phyloP scores from a whole-genome alignment of 805 yeast genomes.

The Hanseniaspora guilliermondii region DNA sequence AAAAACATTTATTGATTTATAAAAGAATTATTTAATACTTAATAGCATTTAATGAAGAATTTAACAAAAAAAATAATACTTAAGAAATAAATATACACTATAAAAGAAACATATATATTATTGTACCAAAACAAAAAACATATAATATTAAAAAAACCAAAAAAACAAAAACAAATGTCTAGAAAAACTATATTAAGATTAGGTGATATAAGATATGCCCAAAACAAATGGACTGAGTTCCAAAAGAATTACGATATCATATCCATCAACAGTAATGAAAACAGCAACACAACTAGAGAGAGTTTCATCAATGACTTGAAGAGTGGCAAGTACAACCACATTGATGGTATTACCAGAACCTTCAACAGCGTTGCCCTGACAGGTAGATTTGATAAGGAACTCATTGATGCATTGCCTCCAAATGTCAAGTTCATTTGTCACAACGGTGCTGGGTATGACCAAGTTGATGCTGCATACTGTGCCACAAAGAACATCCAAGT shows the following conservation, averaged over 20 bases:
- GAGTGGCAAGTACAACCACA: constrained; percentile 25
- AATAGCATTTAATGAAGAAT: too few species aligned
- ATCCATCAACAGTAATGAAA: constrained; percentile 22
- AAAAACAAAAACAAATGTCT: constrained; percentile 15
- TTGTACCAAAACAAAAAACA: background rate
- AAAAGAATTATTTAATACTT: too few species aligned
- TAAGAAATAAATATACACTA: too few species aligned
- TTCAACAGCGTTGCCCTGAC: constrained; percentile 40
- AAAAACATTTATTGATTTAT: background rate
- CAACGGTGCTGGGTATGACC: constrained; percentile 69
- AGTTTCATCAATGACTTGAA: constrained; percentile 25
- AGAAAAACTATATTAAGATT: constrained; percentile 48
- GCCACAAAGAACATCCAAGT: constrained; percentile 44
- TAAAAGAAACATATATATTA: background rate
- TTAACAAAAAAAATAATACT: too few species aligned
- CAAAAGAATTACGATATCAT: constrained; percentile 37
- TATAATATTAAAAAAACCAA: background rate
- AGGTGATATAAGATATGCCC: constrained; percentile 49
- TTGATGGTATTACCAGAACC: constrained; percentile 38
- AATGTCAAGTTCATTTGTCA: constrained; percentile 44
- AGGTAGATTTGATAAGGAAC: constrained; percentile 55
- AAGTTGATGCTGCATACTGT: constrained; percentile 46
- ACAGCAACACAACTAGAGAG: constrained; percentile 24
- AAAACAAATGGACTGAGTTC: constrained; percentile 52
- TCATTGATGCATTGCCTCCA: constrained; percentile 42